These are phyloP conservation scores for Suhomyces faveliae DNA, from an alignment of 805 yeast species.

Conservation along the genomic window DNA sequence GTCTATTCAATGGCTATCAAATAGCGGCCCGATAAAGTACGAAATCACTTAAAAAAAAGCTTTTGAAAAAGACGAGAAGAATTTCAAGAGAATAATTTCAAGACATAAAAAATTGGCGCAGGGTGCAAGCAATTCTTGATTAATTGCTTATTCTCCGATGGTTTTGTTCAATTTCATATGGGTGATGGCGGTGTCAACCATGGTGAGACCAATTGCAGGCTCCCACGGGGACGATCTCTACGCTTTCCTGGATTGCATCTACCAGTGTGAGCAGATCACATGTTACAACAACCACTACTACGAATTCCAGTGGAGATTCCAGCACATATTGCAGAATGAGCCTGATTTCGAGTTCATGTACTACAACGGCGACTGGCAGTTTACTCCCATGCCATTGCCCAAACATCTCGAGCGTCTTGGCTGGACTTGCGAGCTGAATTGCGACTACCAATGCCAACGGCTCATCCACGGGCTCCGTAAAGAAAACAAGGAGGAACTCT, in stretches of 20 bases:
- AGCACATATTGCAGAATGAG: constrained; percentile 15
- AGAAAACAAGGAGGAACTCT: constrained; percentile 48
- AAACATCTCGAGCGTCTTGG: constrained; percentile 44
- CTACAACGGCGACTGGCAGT: constrained; percentile 34
- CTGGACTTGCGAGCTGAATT: constrained; percentile 50
- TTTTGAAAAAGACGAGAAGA: background rate
- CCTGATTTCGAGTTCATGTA: constrained; percentile 18
- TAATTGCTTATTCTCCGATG: background rate
- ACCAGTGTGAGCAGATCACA: constrained; percentile 46
- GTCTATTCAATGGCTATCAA: background rate
- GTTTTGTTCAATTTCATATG: background rate
- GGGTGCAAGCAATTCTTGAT: background rate
- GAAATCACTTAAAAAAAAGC: background rate
- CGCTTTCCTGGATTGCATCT: constrained; percentile 55
- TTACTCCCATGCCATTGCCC: constrained; percentile 41
- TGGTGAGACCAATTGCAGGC: constrained; percentile 2
- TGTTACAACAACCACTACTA: constrained; percentile 30
- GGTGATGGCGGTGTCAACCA: background rate
- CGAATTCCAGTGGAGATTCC: constrained; percentile 23
- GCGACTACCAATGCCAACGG: constrained; percentile 93
- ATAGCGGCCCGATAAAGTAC: background rate
- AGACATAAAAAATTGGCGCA: background rate
- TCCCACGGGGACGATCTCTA: constrained; percentile 64
- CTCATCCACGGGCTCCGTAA: constrained; percentile 59
- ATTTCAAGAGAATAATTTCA: background rate